Conservation (phyloP, 345 rosid genomes). For the Ricinus communis region DNA sequence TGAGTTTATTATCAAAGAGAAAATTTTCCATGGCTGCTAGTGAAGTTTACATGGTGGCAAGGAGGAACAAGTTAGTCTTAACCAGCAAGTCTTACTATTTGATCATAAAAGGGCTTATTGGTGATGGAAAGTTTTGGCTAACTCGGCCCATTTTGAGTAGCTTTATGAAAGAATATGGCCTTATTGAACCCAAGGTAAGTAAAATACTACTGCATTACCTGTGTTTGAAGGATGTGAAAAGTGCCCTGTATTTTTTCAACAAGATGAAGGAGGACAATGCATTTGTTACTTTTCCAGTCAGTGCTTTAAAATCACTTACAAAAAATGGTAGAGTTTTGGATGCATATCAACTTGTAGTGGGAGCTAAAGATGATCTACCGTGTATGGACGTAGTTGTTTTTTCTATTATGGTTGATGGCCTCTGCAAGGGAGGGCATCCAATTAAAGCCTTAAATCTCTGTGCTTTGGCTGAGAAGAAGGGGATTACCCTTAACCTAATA, state of each 20-base stretch:
- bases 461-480: conserved; percentile 49
- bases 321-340: conserved; percentile 51
- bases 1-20: conserved; percentile 57
- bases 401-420: conserved; percentile 57
- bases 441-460: conserved; percentile 65
- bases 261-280: conserved; percentile 34
- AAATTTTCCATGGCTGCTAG: conserved; percentile 41
- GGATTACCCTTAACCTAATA: conserved; percentile 51
- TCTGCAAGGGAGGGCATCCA: conserved; percentile 68
- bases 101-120: conserved; percentile 37
- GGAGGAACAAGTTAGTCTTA: conserved; percentile 39
- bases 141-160: conserved; percentile 39
- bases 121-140: conserved; percentile 23
- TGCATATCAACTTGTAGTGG: conserved; percentile 57
- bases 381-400: conserved; percentile 62
- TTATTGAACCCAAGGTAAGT: conserved; percentile 38
- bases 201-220: conserved; percentile 43
- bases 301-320: conserved; percentile 46
- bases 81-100: conserved; percentile 41
- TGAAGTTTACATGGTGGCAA: conserved; percentile 51
- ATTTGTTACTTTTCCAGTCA: conserved; percentile 36
- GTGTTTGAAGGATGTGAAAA: conserved; percentile 41
- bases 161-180: conserved; percentile 50
- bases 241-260: conserved; percentile 38
- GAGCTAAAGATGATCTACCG: conserved; percentile 40